A percentile compares a stretch with the other conserved stretches of the same genome.
These are phyloP conservation scores for Boletus bicolor DNA, from an alignment of 768 basidiomycete genomes.

Conservation along the genomic window DNA sequence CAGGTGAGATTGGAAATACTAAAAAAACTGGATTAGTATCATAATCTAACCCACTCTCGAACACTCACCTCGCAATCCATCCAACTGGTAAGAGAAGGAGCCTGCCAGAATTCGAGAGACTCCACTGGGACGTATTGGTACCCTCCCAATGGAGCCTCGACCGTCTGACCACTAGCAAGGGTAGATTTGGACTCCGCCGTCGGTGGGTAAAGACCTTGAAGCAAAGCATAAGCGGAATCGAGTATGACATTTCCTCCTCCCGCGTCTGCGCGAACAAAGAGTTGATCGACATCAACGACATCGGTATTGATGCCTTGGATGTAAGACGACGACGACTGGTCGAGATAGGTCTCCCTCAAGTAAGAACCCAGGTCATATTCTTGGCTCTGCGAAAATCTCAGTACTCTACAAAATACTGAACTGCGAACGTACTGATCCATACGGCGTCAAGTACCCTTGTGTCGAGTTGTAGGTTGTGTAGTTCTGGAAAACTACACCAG, in stretches of 20 bases:
- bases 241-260: conserved; percentile 79
- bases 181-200: conserved; percentile 58
- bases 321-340: conserved; percentile 57
- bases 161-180: conserved; percentile 69
- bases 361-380: conserved; percentile 57
- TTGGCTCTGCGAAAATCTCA: conserved; percentile 34
- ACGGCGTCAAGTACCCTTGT: conserved; percentile 65
- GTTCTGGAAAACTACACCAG: conserved; percentile 59
- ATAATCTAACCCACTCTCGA: not conserved
- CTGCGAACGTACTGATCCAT: conserved; percentile 57
- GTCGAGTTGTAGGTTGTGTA: conserved; percentile 65
- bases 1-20: conserved; percentile 31
- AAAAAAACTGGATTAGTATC: not conserved
- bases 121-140: conserved; percentile 76
- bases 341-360: conserved; percentile 64
- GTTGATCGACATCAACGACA: conserved; percentile 63
- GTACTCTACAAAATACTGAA: not conserved
- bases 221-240: conserved; percentile 77
- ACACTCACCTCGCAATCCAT: conserved; percentile 49
- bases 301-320: conserved; percentile 64
- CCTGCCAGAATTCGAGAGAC: conserved; percentile 54
- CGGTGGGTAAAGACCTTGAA: conserved; percentile 84
- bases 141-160: conserved; percentile 73
- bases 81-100: conserved; percentile 77
- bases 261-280: conserved; percentile 74